Base-by-base conservation (phyloP, 441 rosid genomes). In the Lepidium campestre region DNA sequence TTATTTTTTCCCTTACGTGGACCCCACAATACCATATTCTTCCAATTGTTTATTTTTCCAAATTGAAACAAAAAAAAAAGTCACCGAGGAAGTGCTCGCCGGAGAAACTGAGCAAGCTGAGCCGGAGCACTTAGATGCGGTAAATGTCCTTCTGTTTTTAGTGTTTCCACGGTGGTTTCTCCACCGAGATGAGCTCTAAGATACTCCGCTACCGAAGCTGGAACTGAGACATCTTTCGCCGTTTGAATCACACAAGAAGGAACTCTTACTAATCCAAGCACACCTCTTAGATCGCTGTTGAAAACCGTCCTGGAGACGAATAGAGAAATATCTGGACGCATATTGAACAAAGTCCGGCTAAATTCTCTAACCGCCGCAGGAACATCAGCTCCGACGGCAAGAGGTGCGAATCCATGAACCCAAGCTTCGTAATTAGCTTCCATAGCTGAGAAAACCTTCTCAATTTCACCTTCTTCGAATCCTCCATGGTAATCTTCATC, bases 291-390 rank as follows among this genome's bases (percentile, higher is more conserved):
- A 63, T 87, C 93, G 48, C 83, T 80, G 57, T 80, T 76, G 57
- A 87, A 85, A 1, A 83, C 85, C 27, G 88, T 83, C 35, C 79
- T 55, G 0, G 60, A 78, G 0, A 83, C 86, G 59, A 83, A 83
- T 5, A 87, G 59, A n/a, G 93, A 62, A 22, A 87, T 87, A 74
- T 87, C 90, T 0, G 90, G 90, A 37, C 93, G 75, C 93, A 87
- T 85, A 55, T 87, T 87, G 73, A 87, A 87, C 22, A 87, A 66
- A 22, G 93, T 87, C 70, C 86, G 76, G 68, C 93, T 87, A 68
- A 87, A 85, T 68, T 87, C 90, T 36, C 85, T 75, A 35, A 87
- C 85, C 50, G 90, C 93, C 29, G 75, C 72, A 0, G 93, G 93
- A 41, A 85, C 89, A 64, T 87, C 93, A 1, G 86, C 85, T 12